Evolutionary conservation across 108 stramenopile species (phyloP).

Genomic region (Discostella stelligeroides): DNA sequence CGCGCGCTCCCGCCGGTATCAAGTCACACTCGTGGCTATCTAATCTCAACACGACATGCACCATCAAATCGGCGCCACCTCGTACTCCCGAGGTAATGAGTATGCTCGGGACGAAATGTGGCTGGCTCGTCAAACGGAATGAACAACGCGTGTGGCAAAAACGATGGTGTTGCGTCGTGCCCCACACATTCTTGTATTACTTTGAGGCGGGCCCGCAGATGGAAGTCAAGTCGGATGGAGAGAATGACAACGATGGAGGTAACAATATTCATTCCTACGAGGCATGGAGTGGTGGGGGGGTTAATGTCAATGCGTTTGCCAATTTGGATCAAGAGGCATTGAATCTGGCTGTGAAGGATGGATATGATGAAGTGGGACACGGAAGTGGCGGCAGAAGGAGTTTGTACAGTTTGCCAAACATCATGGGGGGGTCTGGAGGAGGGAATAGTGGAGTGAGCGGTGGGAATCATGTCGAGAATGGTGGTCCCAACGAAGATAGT

Average conservation of each 20-base stretch:
- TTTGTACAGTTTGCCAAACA: constrained; percentile 41
- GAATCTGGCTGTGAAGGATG: constrained; percentile 71
- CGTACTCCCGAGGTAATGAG: constrained; percentile 84
- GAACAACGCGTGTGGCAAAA: constrained; percentile 94
- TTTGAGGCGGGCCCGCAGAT: constrained; percentile 72
- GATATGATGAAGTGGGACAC: constrained; percentile 40
- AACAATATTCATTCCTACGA: constrained; percentile 10
- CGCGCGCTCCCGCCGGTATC: constrained; percentile 61
- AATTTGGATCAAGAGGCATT: constrained; percentile 73
- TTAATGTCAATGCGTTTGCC: constrained; percentile 45
- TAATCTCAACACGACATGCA: constrained; percentile 87
- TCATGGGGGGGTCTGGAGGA: constrained; percentile 11
- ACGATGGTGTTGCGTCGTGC: constrained; percentile 95
- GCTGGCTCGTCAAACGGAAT: constrained; percentile 92
- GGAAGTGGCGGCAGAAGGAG: constrained; percentile 7
- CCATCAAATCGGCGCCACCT: constrained; percentile 89
- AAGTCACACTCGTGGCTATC: constrained; percentile 76
- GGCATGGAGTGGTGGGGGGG: constrained; percentile 47
- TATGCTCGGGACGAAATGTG: constrained; percentile 71
- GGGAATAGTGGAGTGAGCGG: constrained; percentile 15
- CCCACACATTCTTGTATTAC: constrained; percentile 95
- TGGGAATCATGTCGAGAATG: background rate
- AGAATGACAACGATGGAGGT: constrained; percentile 22
- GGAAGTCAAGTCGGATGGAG: constrained; percentile 59
- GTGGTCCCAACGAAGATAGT: constrained; percentile 1